Base-by-base conservation (phyloP, 768 basidiomycete genomes). In the Phaeotremella fagi region DNA sequence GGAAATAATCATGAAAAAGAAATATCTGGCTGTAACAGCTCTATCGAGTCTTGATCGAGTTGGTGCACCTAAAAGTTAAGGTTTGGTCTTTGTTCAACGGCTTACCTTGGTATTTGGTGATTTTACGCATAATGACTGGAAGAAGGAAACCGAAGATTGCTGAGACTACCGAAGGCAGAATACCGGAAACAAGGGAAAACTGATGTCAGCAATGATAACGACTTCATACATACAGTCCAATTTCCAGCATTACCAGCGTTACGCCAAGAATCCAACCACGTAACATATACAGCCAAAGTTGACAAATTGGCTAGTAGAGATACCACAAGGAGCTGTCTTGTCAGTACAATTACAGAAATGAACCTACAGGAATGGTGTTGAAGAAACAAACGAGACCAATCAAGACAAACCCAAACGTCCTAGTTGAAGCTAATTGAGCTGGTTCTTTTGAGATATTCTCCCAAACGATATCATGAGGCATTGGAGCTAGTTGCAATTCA, bases 301-400 rank as follows among this genome's bases (percentile, higher is more conserved):
- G 85, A 80, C 78, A 99, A 79, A 77, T 99, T 98, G 62, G 95
- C 90, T 46, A 95, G 78, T 58, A 90, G 78, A 12, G 94, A 92
- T 59, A 98, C 90, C 59, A 88, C 78, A 68, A 92, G 82, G 16
- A 99, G 78, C 63, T 68, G 31, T 33, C 31, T 33, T 33, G 18
- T 44, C 16, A 11, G 18, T 20, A 45, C 25, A 7, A 12, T 29
- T 4, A 25, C 22, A 14, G 25, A 5, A 0, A 1, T 3, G 6
- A 20, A 55, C 62, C 50, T 27, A 68, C 66, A 18, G 95, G 95
- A 9, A 94, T 78, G 29, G 91, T 97, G 78, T 99, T 92, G 78
- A 98, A 82, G 78, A 90, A 91, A 75, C 90, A 92, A 44, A 97
- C 83, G 26, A 83, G 64, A 20, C 80, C 77, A 48, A 99, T 81